Evolutionary conservation across 805 yeast species (phyloP).

Genomic region (Jamesozyma jinghongensis): DNA sequence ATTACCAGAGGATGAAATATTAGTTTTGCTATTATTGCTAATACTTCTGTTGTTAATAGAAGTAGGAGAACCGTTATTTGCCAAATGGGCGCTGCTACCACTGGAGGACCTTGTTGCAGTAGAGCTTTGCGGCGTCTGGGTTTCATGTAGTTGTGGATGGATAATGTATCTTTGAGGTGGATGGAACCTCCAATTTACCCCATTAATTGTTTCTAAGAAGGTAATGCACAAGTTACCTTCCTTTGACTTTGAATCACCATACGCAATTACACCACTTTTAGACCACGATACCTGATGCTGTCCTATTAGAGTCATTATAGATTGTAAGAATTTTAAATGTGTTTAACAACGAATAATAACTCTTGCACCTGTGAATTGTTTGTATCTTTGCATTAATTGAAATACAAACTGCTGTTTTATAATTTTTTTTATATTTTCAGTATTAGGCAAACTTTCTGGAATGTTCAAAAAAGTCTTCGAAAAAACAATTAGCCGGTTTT

Average conservation of each 20-base stretch:
- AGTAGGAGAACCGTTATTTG: neutral
- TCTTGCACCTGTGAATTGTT: no score
- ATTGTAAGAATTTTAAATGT: no score
- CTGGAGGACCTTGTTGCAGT: neutral
- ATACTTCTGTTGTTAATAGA: neutral
- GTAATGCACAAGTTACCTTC: conserved; percentile 45
- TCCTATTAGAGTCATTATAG: conserved; percentile 11
- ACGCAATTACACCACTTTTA: conserved; percentile 75
- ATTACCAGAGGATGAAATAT: neutral
- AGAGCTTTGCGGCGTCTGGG: neutral
- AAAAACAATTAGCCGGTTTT: no score
- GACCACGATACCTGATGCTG: conserved; percentile 57
- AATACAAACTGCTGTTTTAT: no score
- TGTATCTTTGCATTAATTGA: no score
- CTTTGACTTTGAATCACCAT: conserved; percentile 36
- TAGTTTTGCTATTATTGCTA: neutral
- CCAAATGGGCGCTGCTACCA: neutral
- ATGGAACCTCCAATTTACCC: conserved; percentile 71
- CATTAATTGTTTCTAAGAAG: conserved; percentile 65
- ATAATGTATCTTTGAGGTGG: conserved; percentile 26
- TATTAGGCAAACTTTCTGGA: no score
- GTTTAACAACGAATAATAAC: no score
- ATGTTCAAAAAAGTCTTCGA: no score
- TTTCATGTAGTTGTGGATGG: conserved; percentile 27
- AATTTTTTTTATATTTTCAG: no score